Conservation (phyloP, 2,329 filamentous ascomycete species). For the Fusarium albosuccineum region DNA sequence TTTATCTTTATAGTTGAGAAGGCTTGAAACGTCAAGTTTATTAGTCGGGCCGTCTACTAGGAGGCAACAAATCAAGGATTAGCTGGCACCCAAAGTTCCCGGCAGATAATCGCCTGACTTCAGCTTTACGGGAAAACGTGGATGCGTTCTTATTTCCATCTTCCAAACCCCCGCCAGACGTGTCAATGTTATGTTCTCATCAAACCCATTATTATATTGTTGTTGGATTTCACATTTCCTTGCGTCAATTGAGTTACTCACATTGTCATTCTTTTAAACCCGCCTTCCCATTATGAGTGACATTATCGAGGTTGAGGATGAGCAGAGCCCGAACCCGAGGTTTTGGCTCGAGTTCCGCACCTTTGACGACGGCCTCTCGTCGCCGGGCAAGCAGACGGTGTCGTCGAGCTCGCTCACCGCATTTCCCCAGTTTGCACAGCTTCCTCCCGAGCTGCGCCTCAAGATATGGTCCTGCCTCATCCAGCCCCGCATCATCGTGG, state of each 20-base stretch:
- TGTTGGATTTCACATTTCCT: slow-evolving; percentile 2
- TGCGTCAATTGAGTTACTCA: slow-evolving; percentile 10
- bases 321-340: slow-evolving; percentile 45
- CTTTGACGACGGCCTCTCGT: slow-evolving; percentile 56
- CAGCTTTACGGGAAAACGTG: slow-evolving; percentile 23
- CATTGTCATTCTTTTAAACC: slow-evolving; percentile 3
- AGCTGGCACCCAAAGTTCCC: slow-evolving; percentile 23
- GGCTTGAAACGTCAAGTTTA: background rate
- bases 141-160: slow-evolving; percentile 31
- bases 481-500: slow-evolving; percentile 59
- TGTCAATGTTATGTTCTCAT: background rate
- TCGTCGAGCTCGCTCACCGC: slow-evolving; percentile 34
- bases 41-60: background rate
- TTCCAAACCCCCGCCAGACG: slow-evolving; percentile 18
- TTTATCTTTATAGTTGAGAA: background rate
- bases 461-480: slow-evolving; percentile 61
- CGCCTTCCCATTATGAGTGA: slow-evolving; percentile 33
- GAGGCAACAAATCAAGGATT: slow-evolving; percentile 25
- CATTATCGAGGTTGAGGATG: slow-evolving; percentile 36
- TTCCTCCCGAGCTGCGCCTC: slow-evolving; percentile 63
- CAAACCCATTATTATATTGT: background rate
- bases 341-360: slow-evolving; percentile 63
- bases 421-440: slow-evolving; percentile 54
- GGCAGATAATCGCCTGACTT: slow-evolving; percentile 41
- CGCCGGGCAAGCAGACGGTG: slow-evolving; percentile 11